Base-by-base conservation (phyloP, 768 basidiomycete species). In the Cubamyces sp. region DNA sequence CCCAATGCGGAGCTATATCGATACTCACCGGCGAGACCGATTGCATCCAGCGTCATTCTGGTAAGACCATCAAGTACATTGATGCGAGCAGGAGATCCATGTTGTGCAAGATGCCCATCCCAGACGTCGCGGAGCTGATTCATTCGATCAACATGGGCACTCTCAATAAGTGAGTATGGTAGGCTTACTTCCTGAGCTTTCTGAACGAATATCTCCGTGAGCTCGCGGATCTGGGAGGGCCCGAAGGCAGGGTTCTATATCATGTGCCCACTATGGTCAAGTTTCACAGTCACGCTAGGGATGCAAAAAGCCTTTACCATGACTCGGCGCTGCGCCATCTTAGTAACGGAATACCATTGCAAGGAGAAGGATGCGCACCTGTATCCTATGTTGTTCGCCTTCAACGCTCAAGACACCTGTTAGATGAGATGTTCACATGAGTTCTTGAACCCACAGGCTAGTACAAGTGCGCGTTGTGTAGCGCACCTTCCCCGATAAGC, bases 181-280 rank as follows among this genome's bases (percentile, higher is more conserved):
- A 26, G 1, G 16, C 52, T 37, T 68, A 84, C 86, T 70, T 82
- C 72, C 0, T 79, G 65, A 0, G 87, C 74, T 69, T 87, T 88
- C 1, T 81, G 78, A 2, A 85, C 62, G 61, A 89, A 87, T 14
- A 84, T 82, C 16, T 78, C 78, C 0, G 84, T 85, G 11, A 88
- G 68, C 45, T 81, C 82, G 3, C 86, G 76, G 34, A 88, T 79
- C 66, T 87, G 86, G 1, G 79, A 72, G 1, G 79, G 77, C 3
- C 87, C 85, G 65, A 90, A 90, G 0, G 87, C 87, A 18, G 87
- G 87, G 64, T 88, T 89, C 87, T 79, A 40, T n/a, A n/a, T n/a
- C n/a, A n/a, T n/a, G n/a, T n/a, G n/a, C n/a, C n/a, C n/a, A n/a
- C n/a, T n/a, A n/a, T n/a, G n/a, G n/a, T n/a, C n/a, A n/a, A n/a